phyloP scores from a whole-genome alignment of 768 basidiomycete genomes.

The Hypholoma sublateritium region DNA sequence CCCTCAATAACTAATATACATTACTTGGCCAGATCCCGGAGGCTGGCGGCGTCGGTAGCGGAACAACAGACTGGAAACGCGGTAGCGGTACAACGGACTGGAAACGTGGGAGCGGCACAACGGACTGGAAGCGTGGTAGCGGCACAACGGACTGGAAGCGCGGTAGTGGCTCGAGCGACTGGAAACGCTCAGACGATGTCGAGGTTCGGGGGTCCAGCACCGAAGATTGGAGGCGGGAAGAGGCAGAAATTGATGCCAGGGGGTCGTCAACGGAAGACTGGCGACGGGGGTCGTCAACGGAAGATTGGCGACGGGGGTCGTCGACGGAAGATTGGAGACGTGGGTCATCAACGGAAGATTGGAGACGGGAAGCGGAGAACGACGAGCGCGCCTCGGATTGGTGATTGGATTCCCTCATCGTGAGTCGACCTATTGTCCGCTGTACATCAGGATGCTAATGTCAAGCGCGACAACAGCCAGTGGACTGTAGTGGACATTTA shows the following conservation, averaged over 20 bases:
- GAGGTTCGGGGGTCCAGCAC: background rate
- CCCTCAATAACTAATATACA: slow-evolving; percentile 5
- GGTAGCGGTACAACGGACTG: slow-evolving; percentile 11
- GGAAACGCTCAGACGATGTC: background rate
- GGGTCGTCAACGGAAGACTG: slow-evolving; percentile 5
- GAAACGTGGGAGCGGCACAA: slow-evolving; percentile 5
- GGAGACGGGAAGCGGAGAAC: background rate
- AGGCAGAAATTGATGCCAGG: background rate
- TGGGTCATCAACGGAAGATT: background rate
- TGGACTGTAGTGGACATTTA: background rate
- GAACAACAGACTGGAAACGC: slow-evolving; percentile 20
- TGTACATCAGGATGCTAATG: background rate
- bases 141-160: background rate
- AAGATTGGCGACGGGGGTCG: slow-evolving; percentile 12
- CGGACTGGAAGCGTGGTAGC: slow-evolving; percentile 16
- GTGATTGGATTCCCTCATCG: background rate
- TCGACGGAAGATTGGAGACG: background rate
- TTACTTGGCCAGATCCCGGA: slow-evolving; percentile 9
- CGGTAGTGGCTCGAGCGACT: slow-evolving; percentile 1
- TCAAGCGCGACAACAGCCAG: background rate
- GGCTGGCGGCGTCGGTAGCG: slow-evolving; percentile 11
- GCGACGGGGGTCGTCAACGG: background rate
- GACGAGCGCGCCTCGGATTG: background rate
- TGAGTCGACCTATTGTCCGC: background rate
- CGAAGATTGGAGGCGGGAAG: slow-evolving; percentile 14